phyloP scores from a whole-genome alignment of 331 rosid species.

The Quercus phellos region DNA sequence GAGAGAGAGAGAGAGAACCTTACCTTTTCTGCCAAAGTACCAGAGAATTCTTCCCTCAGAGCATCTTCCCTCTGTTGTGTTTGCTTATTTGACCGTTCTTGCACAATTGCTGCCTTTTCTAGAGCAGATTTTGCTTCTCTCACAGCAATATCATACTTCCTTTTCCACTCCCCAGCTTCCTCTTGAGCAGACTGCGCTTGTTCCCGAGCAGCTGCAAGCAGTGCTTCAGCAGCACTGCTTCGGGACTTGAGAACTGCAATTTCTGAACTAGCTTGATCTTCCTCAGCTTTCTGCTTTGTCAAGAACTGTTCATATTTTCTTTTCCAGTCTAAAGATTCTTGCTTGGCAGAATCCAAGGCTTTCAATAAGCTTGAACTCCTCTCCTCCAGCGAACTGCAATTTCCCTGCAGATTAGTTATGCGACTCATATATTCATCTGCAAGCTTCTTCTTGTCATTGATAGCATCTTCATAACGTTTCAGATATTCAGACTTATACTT shows the following conservation, averaged over 20 bases:
- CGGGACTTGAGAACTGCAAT: conserved; percentile 78
- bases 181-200: conserved; percentile 91
- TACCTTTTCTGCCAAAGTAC: conserved; percentile 75
- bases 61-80: conserved; percentile 86
- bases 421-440: conserved; percentile 86
- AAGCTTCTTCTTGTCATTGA: conserved; percentile 73
- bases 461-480: conserved; percentile 78
- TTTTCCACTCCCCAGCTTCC: conserved; percentile 96
- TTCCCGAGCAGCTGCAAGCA: conserved; percentile 83
- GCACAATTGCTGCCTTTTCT: conserved; percentile 78
- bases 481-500: conserved; percentile 67
- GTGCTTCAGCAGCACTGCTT: conserved; percentile 84
- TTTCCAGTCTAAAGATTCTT: conserved; percentile 80
- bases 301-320: conserved; percentile 66
- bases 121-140: conserved; percentile 86
- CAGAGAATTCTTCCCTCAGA: conserved; percentile 75
- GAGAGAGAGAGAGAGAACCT: conserved; percentile 8
- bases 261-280: conserved; percentile 73
- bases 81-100: conserved; percentile 72
- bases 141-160: conserved; percentile 77
- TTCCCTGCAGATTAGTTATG: conserved; percentile 67
- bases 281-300: conserved; percentile 81
- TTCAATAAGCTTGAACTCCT: conserved; percentile 59
- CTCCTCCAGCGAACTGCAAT: conserved; percentile 62
- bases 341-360: conserved; percentile 64